Percentiles rank a stretch among this genome's conserved stretches.
phyloP scores from a whole-genome alignment of 768 basidiomycete genomes.

The Boletus coccyginus region DNA sequence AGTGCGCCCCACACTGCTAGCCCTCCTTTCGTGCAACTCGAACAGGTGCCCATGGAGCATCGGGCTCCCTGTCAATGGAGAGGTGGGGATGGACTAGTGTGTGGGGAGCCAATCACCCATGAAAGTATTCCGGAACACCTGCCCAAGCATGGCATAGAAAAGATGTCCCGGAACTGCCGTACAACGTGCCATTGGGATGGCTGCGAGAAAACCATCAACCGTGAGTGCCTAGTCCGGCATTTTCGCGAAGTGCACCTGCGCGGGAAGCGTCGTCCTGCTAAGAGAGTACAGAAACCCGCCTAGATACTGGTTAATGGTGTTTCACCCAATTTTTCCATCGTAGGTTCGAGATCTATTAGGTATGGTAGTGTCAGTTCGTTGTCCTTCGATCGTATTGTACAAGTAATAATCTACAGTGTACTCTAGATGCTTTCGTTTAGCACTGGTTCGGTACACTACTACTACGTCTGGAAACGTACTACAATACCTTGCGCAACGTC shows the following conservation, averaged over 20 bases:
- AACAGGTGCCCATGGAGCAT: too few species aligned
- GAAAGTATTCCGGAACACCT: conserved; percentile 12
- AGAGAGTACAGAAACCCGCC: neutral
- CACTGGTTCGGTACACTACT: neutral
- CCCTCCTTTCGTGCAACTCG: too few species aligned
- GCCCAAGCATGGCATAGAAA: conserved; percentile 11
- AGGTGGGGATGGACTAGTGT: neutral
- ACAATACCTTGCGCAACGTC: neutral
- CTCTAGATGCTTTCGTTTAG: neutral
- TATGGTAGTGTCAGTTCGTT: too few species aligned
- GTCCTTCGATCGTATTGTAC: too few species aligned
- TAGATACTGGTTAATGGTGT: neutral
- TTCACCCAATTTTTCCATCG: neutral
- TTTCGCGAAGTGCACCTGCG: conserved; percentile 12
- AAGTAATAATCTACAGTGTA: neutral
- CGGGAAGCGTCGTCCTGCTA: conserved; percentile 3
- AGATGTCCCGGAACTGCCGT: neutral
- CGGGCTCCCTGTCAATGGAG: conserved; percentile 7
- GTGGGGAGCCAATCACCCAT: neutral
- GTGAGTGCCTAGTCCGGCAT: conserved; percentile 21
- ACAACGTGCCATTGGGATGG: conserved; percentile 11
- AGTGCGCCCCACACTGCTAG: too few species aligned
- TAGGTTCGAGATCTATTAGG: too few species aligned
- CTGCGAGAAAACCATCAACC: conserved; percentile 14
- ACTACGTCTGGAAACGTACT: neutral